A percentile compares a stretch with the other conserved stretches of the same genome.
phyloP scores from a whole-genome alignment of 768 basidiomycete species.

The Hericium coralloides region DNA sequence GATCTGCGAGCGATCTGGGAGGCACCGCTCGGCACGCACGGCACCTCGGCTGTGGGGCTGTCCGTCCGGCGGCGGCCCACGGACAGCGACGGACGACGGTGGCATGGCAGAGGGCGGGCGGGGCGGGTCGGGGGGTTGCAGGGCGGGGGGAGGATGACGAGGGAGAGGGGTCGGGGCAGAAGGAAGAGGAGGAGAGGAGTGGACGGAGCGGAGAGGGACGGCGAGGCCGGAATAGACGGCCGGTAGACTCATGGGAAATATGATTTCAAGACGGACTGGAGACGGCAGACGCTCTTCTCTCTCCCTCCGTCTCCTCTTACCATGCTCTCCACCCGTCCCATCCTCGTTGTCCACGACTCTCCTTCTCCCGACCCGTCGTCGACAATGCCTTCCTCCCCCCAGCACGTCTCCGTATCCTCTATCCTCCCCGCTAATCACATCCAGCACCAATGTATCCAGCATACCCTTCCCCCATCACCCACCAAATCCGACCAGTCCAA shows the following conservation, averaged over 20 bases:
- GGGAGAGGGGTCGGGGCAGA: neutral
- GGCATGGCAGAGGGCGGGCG: neutral
- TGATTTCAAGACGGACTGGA: neutral
- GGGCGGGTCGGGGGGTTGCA: neutral
- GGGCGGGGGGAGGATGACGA: neutral
- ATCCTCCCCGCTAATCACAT: no score
- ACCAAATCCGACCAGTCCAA: neutral
- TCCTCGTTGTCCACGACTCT: neutral
- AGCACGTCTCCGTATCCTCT: no score
- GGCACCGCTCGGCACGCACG: neutral
- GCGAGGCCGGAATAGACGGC: neutral
- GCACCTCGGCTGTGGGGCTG: neutral
- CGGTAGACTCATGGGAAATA: neutral
- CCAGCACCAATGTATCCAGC: neutral
- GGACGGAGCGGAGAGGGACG: neutral
- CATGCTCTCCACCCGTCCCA: slow-evolving; percentile 27
- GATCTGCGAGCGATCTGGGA: neutral
- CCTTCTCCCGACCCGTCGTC: slow-evolving; percentile 1
- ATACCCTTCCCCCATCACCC: slow-evolving; percentile 4
- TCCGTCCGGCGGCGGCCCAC: neutral
- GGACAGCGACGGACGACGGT: neutral
- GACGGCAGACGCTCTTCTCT: slow-evolving; percentile 2
- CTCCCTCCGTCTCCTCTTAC: slow-evolving; percentile 6
- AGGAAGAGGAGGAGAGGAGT: neutral
- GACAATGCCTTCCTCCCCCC: slow-evolving; percentile 2